Base-by-base conservation (phyloP, 1,284 basidiomycete species). In the Austroboletus rostrupii region DNA sequence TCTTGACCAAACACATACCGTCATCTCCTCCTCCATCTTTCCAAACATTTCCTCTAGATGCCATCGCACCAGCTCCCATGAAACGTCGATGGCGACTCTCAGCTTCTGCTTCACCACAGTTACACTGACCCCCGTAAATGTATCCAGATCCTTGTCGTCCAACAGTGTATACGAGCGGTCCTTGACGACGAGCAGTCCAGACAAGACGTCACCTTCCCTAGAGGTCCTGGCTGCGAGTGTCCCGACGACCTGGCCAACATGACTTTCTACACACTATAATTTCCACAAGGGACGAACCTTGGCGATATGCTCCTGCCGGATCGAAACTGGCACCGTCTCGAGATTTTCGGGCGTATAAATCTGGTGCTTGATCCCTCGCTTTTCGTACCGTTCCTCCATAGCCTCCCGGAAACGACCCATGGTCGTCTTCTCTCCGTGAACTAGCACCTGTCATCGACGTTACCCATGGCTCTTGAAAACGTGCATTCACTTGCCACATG, bases 31-130 rank as follows among this genome's bases (percentile, higher is more conserved):
- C 53, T 93, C 87, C 0, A 98, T 79, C 45, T 77, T 80, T 12
- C 96, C 96, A 68, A 92, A 99, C 96, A 99, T 97, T 5, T 94
- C 94, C 68, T 97, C 92, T 41, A 99, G 69, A 70, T 98, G 94
- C 96, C 96, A 98, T 52, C 87, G 77, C 10, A 97, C 87, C 46
- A 98, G 80, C 12, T 90, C 84, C 92, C 92, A 97, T 35, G 89
- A 82, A 1, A 98, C 94, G n/a, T 86, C 84, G 3, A 98, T 75
- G 3, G 81, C 79, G 43, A 98, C 74, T 49, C 80, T 87, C 68
- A 97, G 93, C 50, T 87, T 81, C 66, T 99, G 96, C 2, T 85
- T 83, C 48, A 98, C 87, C 8, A 85, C 82, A 53, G 87, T 91
- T 1, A 91, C 91, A 23, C 87, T 85, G 44, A 99, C 70, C 14